Conservation (phyloP, 2,329 filamentous ascomycete species). For the Colletotrichum eremochloae region DNA sequence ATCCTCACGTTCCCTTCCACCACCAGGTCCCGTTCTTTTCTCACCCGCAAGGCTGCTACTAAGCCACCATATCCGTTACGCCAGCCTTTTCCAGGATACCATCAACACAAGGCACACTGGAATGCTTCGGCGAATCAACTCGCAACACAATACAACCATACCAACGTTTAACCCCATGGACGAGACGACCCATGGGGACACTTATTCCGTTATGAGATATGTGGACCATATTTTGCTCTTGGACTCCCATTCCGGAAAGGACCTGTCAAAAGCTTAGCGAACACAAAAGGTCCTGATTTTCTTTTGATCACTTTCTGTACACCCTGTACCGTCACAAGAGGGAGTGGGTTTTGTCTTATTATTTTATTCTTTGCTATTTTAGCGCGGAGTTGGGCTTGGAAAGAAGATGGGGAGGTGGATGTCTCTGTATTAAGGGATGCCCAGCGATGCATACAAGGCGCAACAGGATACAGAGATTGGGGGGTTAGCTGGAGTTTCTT, state of each 20-base stretch:
- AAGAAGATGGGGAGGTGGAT: constrained; percentile 8
- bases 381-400: constrained; percentile 42
- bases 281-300: constrained; percentile 23
- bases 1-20: constrained; percentile 65
- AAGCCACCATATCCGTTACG: constrained; percentile 47
- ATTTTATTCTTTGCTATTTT: constrained; percentile 25
- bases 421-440: constrained; percentile 6
- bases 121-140: background rate
- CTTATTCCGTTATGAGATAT: constrained; percentile 26
- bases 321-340: constrained; percentile 22
- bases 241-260: constrained; percentile 17
- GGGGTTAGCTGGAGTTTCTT: constrained; percentile 39
- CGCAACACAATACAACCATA: background rate
- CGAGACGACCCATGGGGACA: constrained; percentile 11
- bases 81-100: background rate
- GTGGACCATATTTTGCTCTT: constrained; percentile 25
- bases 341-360: constrained; percentile 26
- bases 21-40: constrained; percentile 66
- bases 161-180: constrained; percentile 15
- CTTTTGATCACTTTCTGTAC: background rate
- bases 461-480: constrained; percentile 23
- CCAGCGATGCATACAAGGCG: constrained; percentile 33
- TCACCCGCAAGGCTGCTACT: constrained; percentile 66
- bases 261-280: constrained; percentile 4
- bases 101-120: background rate